Percentiles rank a stretch among this genome's conserved stretches.
Evolutionary conservation across 164 flowering plant genomes (phyloP).

Genomic region (Echeveria elegans): DNA sequence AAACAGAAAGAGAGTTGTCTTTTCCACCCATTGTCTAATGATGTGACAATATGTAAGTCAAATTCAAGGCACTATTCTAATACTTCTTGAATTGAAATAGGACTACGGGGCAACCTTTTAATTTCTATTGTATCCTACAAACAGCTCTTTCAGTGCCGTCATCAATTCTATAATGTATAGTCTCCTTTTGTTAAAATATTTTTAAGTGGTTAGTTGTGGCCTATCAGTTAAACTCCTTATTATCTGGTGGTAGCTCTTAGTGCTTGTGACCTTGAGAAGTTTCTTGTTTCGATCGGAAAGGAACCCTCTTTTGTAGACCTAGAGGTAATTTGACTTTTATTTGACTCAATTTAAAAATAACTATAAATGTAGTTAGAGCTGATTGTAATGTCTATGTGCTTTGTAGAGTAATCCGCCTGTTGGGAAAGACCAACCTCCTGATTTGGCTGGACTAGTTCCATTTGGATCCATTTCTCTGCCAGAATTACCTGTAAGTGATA

Average conservation of each 20-base stretch:
- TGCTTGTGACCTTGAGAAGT: slow-evolving; percentile 63
- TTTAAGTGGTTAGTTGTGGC: neutral
- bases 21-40: slow-evolving; percentile 91
- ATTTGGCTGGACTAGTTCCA: slow-evolving; percentile 78
- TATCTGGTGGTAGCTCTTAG: slow-evolving; percentile 42
- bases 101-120: neutral
- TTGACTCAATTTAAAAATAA: neutral
- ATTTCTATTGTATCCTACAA: slow-evolving; percentile 1
- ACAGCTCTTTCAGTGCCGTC: neutral
- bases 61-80: neutral
- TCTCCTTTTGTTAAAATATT: neutral
- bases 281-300: slow-evolving; percentile 74
- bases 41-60: slow-evolving; percentile 65
- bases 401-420: slow-evolving; percentile 77
- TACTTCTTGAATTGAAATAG: slow-evolving; percentile 4
- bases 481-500: slow-evolving; percentile 24
- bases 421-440: slow-evolving; percentile 97
- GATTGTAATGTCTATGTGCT: neutral
- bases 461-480: slow-evolving; percentile 33
- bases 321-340: slow-evolving; percentile 44
- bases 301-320: slow-evolving; percentile 74
- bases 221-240: neutral
- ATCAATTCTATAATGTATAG: neutral
- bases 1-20: slow-evolving; percentile 55
- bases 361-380: neutral